Evolutionary conservation across 371 early-diverging fungal species (phyloP).

Genomic region (Encephalitozoon intestinalis): DNA sequence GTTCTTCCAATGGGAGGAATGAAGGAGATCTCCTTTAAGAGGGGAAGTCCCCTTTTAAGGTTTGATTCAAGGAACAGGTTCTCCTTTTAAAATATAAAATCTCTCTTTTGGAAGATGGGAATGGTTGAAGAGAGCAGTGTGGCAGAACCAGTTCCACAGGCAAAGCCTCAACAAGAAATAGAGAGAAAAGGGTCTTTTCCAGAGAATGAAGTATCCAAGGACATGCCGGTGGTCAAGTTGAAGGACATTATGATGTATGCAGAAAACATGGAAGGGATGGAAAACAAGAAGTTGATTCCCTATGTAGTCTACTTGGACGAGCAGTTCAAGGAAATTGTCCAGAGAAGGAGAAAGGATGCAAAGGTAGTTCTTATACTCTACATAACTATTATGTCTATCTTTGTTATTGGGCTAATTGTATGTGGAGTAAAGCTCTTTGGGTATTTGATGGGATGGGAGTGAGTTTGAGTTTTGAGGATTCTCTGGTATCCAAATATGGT

Average conservation of each 20-base stretch:
- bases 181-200: not conserved
- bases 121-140: not conserved
- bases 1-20: slow-evolving; percentile 60
- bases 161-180: not conserved
- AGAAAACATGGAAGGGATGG: not conserved
- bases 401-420: not conserved
- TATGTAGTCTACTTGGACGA: not conserved
- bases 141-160: not conserved
- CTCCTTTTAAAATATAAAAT: slow-evolving; percentile 15
- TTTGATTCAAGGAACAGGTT: not conserved
- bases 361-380: not conserved
- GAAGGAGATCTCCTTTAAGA: not conserved
- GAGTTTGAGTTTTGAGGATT: not conserved
- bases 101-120: not conserved
- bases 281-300: not conserved
- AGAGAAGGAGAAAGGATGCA: not conserved
- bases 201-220: not conserved
- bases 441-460: not conserved
- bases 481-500: not conserved
- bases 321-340: not conserved
- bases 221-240: not conserved
- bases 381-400: not conserved
- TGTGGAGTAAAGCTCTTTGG: not conserved
- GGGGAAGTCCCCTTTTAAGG: not conserved
- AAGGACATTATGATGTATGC: not conserved